Evolutionary conservation across 345 rosid species (phyloP), one percentile per base, ranked within the genome.

Genomic region (Lumnitzera racemosa): DNA sequence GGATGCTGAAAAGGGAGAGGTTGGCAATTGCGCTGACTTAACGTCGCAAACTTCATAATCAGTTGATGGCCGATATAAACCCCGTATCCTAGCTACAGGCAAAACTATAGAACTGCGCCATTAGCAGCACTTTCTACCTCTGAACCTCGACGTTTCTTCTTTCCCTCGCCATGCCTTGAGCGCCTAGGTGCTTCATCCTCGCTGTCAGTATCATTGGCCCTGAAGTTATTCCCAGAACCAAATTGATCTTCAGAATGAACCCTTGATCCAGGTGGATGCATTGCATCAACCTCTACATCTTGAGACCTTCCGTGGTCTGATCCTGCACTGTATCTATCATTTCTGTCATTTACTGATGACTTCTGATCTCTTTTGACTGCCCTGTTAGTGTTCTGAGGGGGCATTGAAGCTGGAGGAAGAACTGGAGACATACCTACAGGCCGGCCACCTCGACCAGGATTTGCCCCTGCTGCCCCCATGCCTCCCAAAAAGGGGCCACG

Each of bases 171-270:
- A 14, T 94, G 91, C 69, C 99, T 86, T 12, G 97, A 90, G 58
- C 99, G 74, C 78, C 99, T 83, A 8, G 99, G 99, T 60, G 99
- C 99, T 61, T 94, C 96, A 50, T 87, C 94, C 74, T 87, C 90
- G 9, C 95, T 92, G 69, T 84, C 97, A 46, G 88, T 94, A 46
- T 90, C 96, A 20, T 80, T 83, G 29, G 88, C 86, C 67, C 82
- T 78, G 56, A 80, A 47, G 74, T 67, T 81, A 72, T 79, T 81
- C 52, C 80, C 77, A 1, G 74, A 56, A 53, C 79, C 83, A 58
- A 69, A 70, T 49, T 82, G 88, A 66, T 78, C 82, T 53, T 72
- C 88, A 12, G 57, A 71, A 59, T 68, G 61, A 58, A 73, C 70
- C 74, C 63, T 83, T 41, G 58, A 61, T 55, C 82, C 81, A 47